A percentile compares a stretch with the other conserved stretches of the same genome.
These are phyloP conservation scores for Metschnikowia continentalis DNA, from an alignment of 805 yeast species.

Conservation along the genomic window DNA sequence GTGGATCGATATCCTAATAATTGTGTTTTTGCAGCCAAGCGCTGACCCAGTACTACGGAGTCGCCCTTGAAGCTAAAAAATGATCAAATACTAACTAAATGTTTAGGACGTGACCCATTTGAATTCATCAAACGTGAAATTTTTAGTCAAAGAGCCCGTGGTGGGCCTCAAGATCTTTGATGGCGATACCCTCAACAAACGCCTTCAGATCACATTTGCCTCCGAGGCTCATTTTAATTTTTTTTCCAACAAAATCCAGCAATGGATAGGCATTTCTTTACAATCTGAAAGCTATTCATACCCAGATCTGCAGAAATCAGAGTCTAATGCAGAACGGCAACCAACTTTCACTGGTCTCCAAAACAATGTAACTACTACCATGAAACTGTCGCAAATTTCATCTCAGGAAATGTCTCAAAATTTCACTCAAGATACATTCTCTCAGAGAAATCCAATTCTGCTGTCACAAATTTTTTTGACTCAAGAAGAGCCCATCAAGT, in stretches of 20 bases:
- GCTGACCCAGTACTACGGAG: neutral
- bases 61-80: neutral
- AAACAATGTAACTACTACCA: neutral
- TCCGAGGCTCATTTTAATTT: slow-evolving; percentile 16
- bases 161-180: slow-evolving; percentile 18
- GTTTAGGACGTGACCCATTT: slow-evolving; percentile 14
- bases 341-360: neutral
- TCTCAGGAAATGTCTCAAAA: slow-evolving; percentile 1
- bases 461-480: neutral
- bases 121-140: slow-evolving; percentile 13
- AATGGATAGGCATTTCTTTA: slow-evolving; percentile 14
- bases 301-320: slow-evolving; percentile 7
- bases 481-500: neutral
- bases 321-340: neutral
- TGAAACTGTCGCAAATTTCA: slow-evolving; percentile 7
- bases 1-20: neutral
- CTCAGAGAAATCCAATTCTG: neutral
- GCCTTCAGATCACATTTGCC: slow-evolving; percentile 17
- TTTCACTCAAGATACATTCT: neutral
- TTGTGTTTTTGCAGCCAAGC: slow-evolving; percentile 1
- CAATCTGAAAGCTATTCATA: slow-evolving; percentile 1
- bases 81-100: slow-evolving; percentile 4
- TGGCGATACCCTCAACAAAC: slow-evolving; percentile 15
- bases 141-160: slow-evolving; percentile 16
- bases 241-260: slow-evolving; percentile 14